Evolutionary conservation across 2,329 filamentous ascomycete genomes (phyloP).

Genomic region (Ceratocystiopsis brevicomis): DNA sequence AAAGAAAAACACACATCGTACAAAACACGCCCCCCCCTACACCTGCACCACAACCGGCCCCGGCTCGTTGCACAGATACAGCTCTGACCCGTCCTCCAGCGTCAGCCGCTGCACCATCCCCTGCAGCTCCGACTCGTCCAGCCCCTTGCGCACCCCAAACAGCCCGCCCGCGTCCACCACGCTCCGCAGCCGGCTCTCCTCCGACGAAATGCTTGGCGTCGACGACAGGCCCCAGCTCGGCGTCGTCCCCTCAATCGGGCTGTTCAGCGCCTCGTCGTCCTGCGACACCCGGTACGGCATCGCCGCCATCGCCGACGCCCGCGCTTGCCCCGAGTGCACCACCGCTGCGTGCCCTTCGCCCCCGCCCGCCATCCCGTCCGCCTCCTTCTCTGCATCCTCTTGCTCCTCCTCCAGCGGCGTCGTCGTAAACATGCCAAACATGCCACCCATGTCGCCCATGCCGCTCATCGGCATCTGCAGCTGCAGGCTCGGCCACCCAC

Average conservation of each 20-base stretch:
- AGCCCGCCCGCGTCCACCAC: neutral
- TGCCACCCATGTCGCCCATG: constrained; percentile 2
- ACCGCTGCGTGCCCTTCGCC: neutral
- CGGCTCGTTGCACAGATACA: constrained; percentile 5
- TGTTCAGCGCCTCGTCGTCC: constrained; percentile 8
- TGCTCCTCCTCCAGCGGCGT: constrained; percentile 3
- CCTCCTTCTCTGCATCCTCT: neutral
- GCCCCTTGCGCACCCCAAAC: neutral
- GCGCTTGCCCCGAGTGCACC: neutral
- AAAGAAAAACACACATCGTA: neutral
- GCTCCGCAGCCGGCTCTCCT: neutral
- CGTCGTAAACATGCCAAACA: constrained; percentile 5
- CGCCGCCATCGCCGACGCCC: neutral
- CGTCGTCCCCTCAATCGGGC: constrained; percentile 3
- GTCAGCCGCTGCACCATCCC: constrained; percentile 6
- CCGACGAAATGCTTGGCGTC: constrained; percentile 1
- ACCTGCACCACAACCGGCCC: neutral
- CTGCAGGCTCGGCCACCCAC: constrained; percentile 12
- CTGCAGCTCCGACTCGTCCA: constrained; percentile 5
- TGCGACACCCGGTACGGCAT: constrained; percentile 8
- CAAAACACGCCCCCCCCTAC: neutral
- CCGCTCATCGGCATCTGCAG: constrained; percentile 5
- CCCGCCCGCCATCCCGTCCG: no score
- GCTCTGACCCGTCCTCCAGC: constrained; percentile 5
- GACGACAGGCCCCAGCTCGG: constrained; percentile 4